Percentiles rank a stretch among this genome's conserved stretches.
phyloP scores from a whole-genome alignment of 1,284 basidiomycete genomes.

The Bondarzewia mesenterica region DNA sequence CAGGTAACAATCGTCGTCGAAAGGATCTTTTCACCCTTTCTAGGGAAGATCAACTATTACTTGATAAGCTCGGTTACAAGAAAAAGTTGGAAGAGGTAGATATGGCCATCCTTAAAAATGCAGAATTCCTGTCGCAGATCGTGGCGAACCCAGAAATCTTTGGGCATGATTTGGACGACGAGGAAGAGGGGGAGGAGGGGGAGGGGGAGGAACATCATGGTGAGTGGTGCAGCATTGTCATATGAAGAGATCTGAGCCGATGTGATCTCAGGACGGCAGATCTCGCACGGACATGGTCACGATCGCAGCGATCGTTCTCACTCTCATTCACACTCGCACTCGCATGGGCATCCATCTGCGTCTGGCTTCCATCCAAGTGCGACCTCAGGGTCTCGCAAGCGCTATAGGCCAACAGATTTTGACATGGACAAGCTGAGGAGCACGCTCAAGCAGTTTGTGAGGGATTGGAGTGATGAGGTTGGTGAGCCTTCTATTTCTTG shows the following conservation, averaged over 20 bases:
- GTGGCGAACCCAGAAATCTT: constrained; percentile 71
- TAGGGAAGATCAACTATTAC: constrained; percentile 48
- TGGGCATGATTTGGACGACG: constrained; percentile 37
- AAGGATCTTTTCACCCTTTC: constrained; percentile 64
- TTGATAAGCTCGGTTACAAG: constrained; percentile 57
- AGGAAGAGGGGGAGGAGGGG: constrained; percentile 20
- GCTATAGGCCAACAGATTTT: constrained; percentile 51
- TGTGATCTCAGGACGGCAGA: background rate
- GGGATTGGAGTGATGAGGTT: constrained; percentile 85
- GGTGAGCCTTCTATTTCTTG: constrained; percentile 9
- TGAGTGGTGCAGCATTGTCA: background rate
- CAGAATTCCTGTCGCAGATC: constrained; percentile 57
- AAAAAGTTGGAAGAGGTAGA: constrained; percentile 62
- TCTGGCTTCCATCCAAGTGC: constrained; percentile 14
- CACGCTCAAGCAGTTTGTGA: constrained; percentile 84
- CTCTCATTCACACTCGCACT: constrained; percentile 20
- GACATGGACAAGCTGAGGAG: constrained; percentile 86
- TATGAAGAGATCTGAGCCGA: background rate
- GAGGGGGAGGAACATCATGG: constrained; percentile 13
- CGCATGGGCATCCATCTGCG: constrained; percentile 18
- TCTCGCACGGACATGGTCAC: constrained; percentile 17
- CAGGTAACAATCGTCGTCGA: constrained; percentile 66
- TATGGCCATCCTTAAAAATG: constrained; percentile 61
- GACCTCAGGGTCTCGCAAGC: constrained; percentile 16
- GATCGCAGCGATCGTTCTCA: constrained; percentile 14